phyloP scores from a whole-genome alignment of 768 basidiomycete genomes.

The Kwoniella pini region DNA sequence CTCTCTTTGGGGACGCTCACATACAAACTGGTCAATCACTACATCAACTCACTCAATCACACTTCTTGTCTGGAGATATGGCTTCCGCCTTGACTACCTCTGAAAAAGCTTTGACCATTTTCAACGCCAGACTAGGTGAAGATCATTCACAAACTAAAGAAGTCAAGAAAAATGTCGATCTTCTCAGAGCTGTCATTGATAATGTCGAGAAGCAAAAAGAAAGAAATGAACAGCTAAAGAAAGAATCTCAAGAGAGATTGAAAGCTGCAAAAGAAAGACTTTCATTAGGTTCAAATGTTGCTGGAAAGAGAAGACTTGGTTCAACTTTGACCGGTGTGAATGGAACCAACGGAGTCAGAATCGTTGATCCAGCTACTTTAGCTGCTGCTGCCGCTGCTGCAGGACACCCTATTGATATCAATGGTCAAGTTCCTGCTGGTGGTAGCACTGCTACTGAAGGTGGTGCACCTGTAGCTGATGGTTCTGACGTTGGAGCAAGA shows the following conservation, averaged over 20 bases:
- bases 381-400: constrained; percentile 22
- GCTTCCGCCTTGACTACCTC: constrained; percentile 46
- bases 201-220: constrained; percentile 42
- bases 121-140: constrained; percentile 50
- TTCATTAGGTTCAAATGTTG: constrained; percentile 15
- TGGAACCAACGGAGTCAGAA: constrained; percentile 2
- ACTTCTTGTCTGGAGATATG: constrained; percentile 55
- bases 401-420: constrained; percentile 6
- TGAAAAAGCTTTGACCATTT: constrained; percentile 50
- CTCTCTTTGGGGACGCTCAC: constrained; percentile 54
- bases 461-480: constrained; percentile 16
- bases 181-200: constrained; percentile 51
- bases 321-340: constrained; percentile 12
- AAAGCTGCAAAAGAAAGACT: constrained; percentile 40
- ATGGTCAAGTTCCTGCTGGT: constrained; percentile 1
- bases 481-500: constrained; percentile 34
- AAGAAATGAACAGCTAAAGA: constrained; percentile 42
- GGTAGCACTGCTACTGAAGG: constrained; percentile 5
- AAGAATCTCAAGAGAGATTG: constrained; percentile 41
- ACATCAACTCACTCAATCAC: constrained; percentile 55
- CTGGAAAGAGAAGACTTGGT: constrained; percentile 12
- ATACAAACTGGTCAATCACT: constrained; percentile 53
- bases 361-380: constrained; percentile 14
- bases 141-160: constrained; percentile 54
- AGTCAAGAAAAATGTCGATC: constrained; percentile 52